Conservation (phyloP, 345 rosid species). For the Hypericum androsaemum region DNA sequence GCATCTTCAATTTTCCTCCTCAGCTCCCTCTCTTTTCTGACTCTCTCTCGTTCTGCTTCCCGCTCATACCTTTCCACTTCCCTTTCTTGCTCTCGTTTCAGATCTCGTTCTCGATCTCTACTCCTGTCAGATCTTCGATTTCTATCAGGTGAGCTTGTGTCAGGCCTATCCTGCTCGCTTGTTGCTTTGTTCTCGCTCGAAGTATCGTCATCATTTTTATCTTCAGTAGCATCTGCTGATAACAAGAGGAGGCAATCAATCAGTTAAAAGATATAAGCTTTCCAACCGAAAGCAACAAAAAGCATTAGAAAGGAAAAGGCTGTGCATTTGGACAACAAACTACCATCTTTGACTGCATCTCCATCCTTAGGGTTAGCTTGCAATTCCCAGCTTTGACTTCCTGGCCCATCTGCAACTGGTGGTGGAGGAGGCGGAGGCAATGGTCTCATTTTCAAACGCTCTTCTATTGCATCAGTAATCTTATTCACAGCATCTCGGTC, state of each 20-base stretch:
- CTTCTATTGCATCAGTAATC: conserved; percentile 60
- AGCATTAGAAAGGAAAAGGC: not conserved
- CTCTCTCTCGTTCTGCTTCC: conserved; percentile 80
- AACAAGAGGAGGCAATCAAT: not conserved
- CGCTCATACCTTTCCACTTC: conserved; percentile 83
- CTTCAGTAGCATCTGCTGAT: conserved; percentile 43
- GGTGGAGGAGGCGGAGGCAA: conserved; percentile 84
- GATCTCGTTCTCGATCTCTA: conserved; percentile 49
- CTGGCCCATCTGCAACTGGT: conserved; percentile 40
- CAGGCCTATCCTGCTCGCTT: conserved; percentile 59
- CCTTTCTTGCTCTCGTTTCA: conserved; percentile 72
- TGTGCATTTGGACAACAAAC: conserved; percentile 13
- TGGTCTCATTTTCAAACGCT: conserved; percentile 74
- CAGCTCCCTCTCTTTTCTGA: conserved; percentile 88
- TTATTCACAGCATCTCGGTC: conserved; percentile 67
- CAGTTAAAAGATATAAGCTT: not conserved
- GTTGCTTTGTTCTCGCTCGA: conserved; percentile 45
- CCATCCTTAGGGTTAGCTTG: conserved; percentile 55
- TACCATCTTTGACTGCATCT: conserved; percentile 42
- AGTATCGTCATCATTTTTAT: conserved; percentile 57
- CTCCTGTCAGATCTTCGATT: conserved; percentile 63
- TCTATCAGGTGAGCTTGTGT: conserved; percentile 72
- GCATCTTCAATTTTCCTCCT: conserved; percentile 85
- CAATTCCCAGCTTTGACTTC: conserved; percentile 36
- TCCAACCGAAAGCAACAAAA: not conserved